Percentiles rank a stretch among this genome's conserved stretches.
Evolutionary conservation across 192 early-diverging fungal genomes (phyloP).

Genomic region (Coemansia sp.): DNA sequence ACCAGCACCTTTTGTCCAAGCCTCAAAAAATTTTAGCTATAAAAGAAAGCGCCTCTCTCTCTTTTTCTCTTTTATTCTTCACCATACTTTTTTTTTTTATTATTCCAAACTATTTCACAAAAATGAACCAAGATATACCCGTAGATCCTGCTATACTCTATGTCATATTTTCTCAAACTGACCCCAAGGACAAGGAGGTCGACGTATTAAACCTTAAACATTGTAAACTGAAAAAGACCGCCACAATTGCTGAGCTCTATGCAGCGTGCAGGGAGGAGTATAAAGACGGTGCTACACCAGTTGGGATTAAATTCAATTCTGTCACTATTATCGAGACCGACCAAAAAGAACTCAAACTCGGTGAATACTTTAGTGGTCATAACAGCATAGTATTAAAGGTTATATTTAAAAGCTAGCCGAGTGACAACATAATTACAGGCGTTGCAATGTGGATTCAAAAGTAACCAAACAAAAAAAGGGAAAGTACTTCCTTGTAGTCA

Average conservation of each 20-base stretch:
- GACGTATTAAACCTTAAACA: background rate
- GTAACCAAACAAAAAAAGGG: no score
- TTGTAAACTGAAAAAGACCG: background rate
- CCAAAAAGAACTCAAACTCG: background rate
- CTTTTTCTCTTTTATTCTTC: background rate
- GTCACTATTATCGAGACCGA: background rate
- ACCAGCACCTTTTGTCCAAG: background rate
- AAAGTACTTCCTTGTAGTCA: background rate
- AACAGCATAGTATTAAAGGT: background rate
- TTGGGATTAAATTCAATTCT: background rate
- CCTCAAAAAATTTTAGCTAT: background rate
- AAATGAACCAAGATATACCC: background rate
- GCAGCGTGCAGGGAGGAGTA: background rate
- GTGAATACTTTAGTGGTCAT: background rate
- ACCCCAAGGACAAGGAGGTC: no score
- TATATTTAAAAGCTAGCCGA: no score
- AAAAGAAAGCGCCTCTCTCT: background rate
- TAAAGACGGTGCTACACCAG: background rate
- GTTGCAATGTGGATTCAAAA: no score
- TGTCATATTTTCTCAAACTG: background rate
- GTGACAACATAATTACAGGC: no score
- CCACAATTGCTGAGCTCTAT: background rate
- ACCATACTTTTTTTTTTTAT: background rate
- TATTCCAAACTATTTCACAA: background rate
- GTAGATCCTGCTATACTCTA: background rate